phyloP scores from a whole-genome alignment of 2,329 filamentous ascomycete species.

The Botrytis sinoallii region DNA sequence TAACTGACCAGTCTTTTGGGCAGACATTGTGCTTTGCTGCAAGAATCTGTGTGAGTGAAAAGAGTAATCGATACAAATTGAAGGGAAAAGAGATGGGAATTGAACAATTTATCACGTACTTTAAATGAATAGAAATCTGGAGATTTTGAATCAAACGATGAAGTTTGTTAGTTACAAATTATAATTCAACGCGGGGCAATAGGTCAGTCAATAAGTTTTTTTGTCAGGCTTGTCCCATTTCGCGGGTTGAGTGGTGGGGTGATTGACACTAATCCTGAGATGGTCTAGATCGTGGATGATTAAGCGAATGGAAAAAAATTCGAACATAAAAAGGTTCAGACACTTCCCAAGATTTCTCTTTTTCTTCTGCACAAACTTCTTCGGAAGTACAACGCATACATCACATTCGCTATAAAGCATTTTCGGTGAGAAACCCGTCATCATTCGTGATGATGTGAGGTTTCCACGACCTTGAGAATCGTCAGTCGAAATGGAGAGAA shows the following conservation, averaged over 20 bases:
- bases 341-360: neutral
- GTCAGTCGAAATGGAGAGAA: constrained; percentile 24
- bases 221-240: neutral
- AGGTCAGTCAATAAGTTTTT: constrained; percentile 13
- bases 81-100: neutral
- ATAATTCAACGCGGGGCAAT: constrained; percentile 13
- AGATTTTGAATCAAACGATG: constrained; percentile 6
- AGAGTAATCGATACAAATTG: neutral
- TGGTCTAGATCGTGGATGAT: neutral
- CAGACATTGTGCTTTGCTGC: constrained; percentile 15
- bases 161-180: constrained; percentile 18
- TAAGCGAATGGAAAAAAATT: constrained; percentile 15
- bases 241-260: constrained; percentile 7
- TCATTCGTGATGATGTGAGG: constrained; percentile 21
- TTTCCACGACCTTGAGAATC: constrained; percentile 26
- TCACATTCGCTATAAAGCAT: constrained; percentile 25
- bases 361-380: constrained; percentile 21
- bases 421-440: constrained; percentile 25
- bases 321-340: constrained; percentile 2
- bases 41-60: neutral
- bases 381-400: constrained; percentile 23
- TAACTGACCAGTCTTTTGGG: constrained; percentile 30
- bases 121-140: neutral
- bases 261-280: neutral
- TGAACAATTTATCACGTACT: neutral